phyloP scores from a whole-genome alignment of 805 yeast species.

The Wickerhamomyces subpelliculosus region DNA sequence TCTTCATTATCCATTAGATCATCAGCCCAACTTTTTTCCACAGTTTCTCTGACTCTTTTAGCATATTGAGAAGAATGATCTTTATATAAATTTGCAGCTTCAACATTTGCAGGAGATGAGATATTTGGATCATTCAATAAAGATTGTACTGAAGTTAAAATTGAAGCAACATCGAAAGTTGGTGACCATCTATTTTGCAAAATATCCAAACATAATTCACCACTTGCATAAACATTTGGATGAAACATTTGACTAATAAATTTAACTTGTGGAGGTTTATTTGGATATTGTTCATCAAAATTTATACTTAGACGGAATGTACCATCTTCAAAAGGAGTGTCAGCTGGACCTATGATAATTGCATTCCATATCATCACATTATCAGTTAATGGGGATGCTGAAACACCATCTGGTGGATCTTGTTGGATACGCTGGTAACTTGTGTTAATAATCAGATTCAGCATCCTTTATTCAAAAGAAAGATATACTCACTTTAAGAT shows the following conservation, averaged over 20 bases:
- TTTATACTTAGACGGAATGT: conserved; percentile 81
- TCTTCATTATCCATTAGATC: conserved; percentile 57
- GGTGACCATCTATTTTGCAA: conserved; percentile 98
- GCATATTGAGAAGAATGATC: conserved; percentile 92
- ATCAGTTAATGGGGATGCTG: conserved; percentile 95
- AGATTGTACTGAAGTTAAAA: conserved; percentile 87
- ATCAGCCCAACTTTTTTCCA: conserved; percentile 90
- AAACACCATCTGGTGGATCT: conserved; percentile 97
- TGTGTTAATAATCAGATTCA: too few relatives aligned
- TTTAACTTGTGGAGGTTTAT: conserved; percentile 91
- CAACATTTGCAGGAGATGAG: conserved; percentile 95
- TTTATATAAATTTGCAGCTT: conserved; percentile 91
- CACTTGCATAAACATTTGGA: conserved; percentile 93
- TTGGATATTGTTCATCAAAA: conserved; percentile 96
- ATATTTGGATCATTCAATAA: conserved; percentile 94
- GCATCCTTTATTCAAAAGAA: conserved; percentile 1
- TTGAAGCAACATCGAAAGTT: conserved; percentile 94
- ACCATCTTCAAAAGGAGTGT: conserved; percentile 97
- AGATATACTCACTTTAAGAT: conserved; percentile 62
- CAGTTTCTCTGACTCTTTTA: conserved; percentile 89
- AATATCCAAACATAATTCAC: conserved; percentile 93
- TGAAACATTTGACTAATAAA: conserved; percentile 94
- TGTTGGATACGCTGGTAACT: conserved; percentile 74
- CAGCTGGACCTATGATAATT: conserved; percentile 94
- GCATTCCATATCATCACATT: conserved; percentile 99